Base-by-base conservation (phyloP, 2,329 filamentous ascomycete genomes). In the Apiospora pterosperma region DNA sequence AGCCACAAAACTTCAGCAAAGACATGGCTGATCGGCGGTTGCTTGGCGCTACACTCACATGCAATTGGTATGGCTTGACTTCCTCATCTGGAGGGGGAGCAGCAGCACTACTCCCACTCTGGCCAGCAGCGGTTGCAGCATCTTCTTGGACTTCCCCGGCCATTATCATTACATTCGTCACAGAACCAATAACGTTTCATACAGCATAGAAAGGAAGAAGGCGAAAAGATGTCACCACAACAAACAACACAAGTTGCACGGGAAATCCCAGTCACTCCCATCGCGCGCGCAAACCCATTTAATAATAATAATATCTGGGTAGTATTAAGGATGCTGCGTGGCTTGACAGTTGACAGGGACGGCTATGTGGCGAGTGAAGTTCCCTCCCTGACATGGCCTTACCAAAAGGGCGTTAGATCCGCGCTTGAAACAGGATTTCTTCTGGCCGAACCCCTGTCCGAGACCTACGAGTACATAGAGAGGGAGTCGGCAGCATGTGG, bases 61-160 rank as follows among this genome's bases (percentile, higher is more conserved):
- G 85, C 63, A 88, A 84, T 64, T 77, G 83, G 76, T 88, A 88
- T 61, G 82, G 80, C 72, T 80, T 82, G 52, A 87, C 72, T 67
- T 85, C 82, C 52, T 83, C 74, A 5, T 44, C 65, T 1, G 62
- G 48, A 55, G 48, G 19, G 48, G 6, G n/a, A 42, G 48, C 19
- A 19, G 6, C 8, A 42, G 48, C 19, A 19, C 48, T 55, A 55
- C 42, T 42, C 8, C 42, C 48, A 28, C n/a, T 55, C 48, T 55
- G 48, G 19, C 48, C 78, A 19, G 67, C 68, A 41, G 68, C 69
- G 55, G 68, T 67, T 62, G 65, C 73, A 64, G 68, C 69, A 58
- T 74, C 71, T 59, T 73, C 74, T 38, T 66, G 10, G 21, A 12
- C 66, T n/a, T 68, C 69, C 42, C 68, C 62, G 65, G 71, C 70